phyloP scores from a whole-genome alignment of 2,329 filamentous ascomycete genomes.

The Ophiosphaerella narmari region DNA sequence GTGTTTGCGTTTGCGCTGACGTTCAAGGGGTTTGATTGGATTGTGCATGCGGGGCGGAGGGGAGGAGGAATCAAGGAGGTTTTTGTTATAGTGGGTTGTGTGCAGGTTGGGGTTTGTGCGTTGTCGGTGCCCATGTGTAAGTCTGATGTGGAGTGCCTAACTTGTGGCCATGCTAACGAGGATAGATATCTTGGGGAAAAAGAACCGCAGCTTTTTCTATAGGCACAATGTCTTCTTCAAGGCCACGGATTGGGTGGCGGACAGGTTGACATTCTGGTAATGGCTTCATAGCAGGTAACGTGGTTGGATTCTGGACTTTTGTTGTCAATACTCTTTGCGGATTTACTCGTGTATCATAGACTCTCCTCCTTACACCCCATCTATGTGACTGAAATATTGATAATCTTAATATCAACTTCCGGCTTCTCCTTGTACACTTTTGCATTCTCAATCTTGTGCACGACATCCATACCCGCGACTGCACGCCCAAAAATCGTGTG shows the following conservation, averaged over 20 bases:
- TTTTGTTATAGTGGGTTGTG: conserved; percentile 73
- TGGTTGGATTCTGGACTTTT: not conserved
- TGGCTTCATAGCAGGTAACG: too few relatives aligned
- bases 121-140: conserved; percentile 79
- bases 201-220: conserved; percentile 40
- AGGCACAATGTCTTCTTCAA: conserved; percentile 42
- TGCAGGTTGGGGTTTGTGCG: conserved; percentile 78
- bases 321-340: too few relatives aligned
- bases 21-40: conserved; percentile 83
- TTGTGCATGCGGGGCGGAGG: conserved; percentile 61
- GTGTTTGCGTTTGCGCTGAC: conserved; percentile 87
- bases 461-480: conserved; percentile 87
- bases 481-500: conserved; percentile 95
- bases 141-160: conserved; percentile 43
- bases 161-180: not conserved
- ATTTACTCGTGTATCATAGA: not conserved
- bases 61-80: conserved; percentile 56
- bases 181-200: conserved; percentile 43
- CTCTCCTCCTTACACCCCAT: not conserved
- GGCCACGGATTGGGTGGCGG: conserved; percentile 36
- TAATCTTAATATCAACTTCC: conserved; percentile 95
- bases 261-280: conserved; percentile 20
- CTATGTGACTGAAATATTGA: conserved; percentile 69
- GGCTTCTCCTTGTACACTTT: conserved; percentile 91
- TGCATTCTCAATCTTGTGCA: conserved; percentile 92